Evolutionary conservation across 164 flowering plant genomes (phyloP).

Genomic region (Annona squamosa): DNA sequence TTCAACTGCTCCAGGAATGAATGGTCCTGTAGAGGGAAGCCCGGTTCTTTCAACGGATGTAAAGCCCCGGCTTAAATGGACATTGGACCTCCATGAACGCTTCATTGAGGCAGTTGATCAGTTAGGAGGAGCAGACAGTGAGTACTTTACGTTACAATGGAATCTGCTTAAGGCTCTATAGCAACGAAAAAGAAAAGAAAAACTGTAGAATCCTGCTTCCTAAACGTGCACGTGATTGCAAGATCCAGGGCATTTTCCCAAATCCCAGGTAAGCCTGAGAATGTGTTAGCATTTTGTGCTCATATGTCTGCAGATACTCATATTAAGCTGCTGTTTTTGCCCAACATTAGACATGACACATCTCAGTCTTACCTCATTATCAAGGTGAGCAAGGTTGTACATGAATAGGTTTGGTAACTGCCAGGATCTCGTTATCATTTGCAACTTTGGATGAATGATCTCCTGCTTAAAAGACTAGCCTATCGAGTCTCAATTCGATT

Average conservation of each 20-base stretch:
- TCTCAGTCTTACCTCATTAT: too few relatives aligned
- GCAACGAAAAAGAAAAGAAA: not conserved
- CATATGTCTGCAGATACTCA: too few relatives aligned
- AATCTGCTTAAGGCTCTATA: not conserved
- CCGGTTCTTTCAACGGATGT: slow-evolving; percentile 91
- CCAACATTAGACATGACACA: too few relatives aligned
- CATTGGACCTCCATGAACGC: slow-evolving; percentile 74
- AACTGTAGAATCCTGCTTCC: not conserved
- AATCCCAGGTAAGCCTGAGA: not conserved
- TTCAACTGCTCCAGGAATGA: slow-evolving; percentile 57
- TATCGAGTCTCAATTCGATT: too few relatives aligned
- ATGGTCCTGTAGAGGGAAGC: slow-evolving; percentile 59
- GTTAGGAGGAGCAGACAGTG: slow-evolving; percentile 93
- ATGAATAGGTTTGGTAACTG: too few relatives aligned
- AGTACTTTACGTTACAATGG: slow-evolving; percentile 22
- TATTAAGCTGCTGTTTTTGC: too few relatives aligned
- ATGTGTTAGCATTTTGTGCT: not conserved
- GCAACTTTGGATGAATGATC: too few relatives aligned
- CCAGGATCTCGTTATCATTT: too few relatives aligned
- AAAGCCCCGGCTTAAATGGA: slow-evolving; percentile 88
- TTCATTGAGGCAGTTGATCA: slow-evolving; percentile 79
- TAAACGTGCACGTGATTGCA: not conserved
- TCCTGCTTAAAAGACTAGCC: too few relatives aligned
- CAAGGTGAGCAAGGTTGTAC: too few relatives aligned
- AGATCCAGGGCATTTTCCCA: not conserved